Percentiles rank a stretch among this genome's conserved stretches.
Conservation (phyloP, 345 rosid species). For the Sonneratia alba region DNA sequence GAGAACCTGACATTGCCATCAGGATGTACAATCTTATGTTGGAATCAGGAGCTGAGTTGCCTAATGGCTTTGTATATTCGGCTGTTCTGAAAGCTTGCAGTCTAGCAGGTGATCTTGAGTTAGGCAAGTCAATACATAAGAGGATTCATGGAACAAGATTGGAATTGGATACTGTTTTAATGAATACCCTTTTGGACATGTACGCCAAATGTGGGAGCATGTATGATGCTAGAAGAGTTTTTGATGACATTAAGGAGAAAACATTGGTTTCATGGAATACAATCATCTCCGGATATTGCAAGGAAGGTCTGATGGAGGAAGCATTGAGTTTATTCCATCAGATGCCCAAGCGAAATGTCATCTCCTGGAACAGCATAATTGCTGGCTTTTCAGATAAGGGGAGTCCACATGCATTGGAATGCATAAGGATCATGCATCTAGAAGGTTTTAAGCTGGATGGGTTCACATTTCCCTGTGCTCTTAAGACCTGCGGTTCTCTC, state of each 20-base stretch:
- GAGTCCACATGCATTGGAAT: constrained; percentile 38
- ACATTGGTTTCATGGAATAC: constrained; percentile 65
- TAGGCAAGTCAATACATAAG: constrained; percentile 44
- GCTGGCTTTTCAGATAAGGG: constrained; percentile 54
- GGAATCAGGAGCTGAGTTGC: constrained; percentile 22
- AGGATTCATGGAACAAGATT: constrained; percentile 27
- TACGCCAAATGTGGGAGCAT: constrained; percentile 58
- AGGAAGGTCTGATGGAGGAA: constrained; percentile 45
- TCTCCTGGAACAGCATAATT: constrained; percentile 64
- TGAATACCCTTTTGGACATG: constrained; percentile 68
- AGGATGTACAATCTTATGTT: constrained; percentile 33
- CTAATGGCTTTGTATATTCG: constrained; percentile 57
- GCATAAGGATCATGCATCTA: constrained; percentile 45
- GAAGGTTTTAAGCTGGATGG: constrained; percentile 48
- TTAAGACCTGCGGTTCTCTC: constrained; percentile 41
- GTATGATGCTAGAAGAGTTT: constrained; percentile 38
- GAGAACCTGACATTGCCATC: constrained; percentile 37
- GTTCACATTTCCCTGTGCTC: constrained; percentile 56
- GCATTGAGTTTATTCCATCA: constrained; percentile 42
- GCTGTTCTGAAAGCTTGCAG: constrained; percentile 59
- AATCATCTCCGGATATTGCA: constrained; percentile 55
- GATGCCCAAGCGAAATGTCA: constrained; percentile 39
- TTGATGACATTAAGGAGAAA: constrained; percentile 24
- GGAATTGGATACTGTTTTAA: constrained; percentile 41
- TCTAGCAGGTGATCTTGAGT: constrained; percentile 39